A percentile compares a stretch with the other conserved stretches of the same genome.
phyloP scores from a whole-genome alignment of 208 protist genomes.

The Acanthamoeba sp. region DNA sequence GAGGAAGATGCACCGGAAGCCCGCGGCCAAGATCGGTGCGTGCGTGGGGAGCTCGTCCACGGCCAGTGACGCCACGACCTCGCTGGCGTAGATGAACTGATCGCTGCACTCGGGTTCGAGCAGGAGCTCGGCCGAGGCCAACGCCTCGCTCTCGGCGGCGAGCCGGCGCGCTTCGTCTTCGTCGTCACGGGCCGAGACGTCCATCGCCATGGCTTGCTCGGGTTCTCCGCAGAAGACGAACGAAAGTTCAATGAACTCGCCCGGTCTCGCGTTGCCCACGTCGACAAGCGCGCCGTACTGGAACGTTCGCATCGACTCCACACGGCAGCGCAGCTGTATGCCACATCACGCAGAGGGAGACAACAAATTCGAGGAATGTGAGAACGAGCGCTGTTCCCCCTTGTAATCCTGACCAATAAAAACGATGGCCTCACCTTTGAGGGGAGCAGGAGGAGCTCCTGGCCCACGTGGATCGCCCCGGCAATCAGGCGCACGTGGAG shows the following conservation, averaged over 20 bases:
- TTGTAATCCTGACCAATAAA: not conserved
- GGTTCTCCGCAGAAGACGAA: no score
- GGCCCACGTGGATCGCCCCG: not conserved
- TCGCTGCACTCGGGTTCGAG: not conserved
- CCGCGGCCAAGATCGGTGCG: not conserved
- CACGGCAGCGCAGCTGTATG: not conserved
- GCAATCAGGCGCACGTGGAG: not conserved
- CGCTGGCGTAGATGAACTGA: not conserved
- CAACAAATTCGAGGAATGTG: not conserved
- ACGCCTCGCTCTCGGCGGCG: not conserved
- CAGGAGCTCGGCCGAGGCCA: not conserved
- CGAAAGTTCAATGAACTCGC: not conserved
- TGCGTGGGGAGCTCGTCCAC: not conserved
- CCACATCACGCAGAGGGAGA: not conserved
- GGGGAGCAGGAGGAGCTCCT: not conserved
- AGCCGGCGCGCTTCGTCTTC: not conserved
- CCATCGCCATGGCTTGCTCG: no score
- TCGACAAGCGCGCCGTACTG: not conserved
- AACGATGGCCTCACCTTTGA: not conserved
- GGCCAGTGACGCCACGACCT: not conserved
- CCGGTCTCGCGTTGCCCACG: not conserved
- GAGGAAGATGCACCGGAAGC: not conserved
- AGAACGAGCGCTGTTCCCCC: no score
- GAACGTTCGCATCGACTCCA: not conserved
- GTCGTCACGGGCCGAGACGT: no score